Percentiles rank a stretch among this genome's conserved stretches.
phyloP scores from a whole-genome alignment of 345 rosid genomes.

The Xanthoceras sorbifolium region DNA sequence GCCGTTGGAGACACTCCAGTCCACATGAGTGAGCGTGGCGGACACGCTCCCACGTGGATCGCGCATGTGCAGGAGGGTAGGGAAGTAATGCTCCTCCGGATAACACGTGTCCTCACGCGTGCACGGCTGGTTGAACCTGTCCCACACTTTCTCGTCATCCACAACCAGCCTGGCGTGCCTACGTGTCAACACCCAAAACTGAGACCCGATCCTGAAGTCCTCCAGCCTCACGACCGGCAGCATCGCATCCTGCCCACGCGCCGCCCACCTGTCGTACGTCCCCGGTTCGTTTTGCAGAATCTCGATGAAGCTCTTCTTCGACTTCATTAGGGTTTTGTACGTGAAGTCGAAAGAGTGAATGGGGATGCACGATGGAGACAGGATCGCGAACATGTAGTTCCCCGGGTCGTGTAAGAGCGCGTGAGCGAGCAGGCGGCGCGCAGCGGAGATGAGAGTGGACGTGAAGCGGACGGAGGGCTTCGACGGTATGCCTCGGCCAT shows the following conservation, averaged over 20 bases:
- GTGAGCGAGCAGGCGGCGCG: constrained; percentile 66
- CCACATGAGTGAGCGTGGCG: constrained; percentile 79
- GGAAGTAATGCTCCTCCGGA: constrained; percentile 75
- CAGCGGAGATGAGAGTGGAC: constrained; percentile 69
- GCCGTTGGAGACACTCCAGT: constrained; percentile 49
- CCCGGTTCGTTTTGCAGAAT: constrained; percentile 56
- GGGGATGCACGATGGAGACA: constrained; percentile 77
- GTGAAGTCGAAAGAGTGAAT: constrained; percentile 64
- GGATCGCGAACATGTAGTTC: constrained; percentile 66
- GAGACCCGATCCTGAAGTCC: constrained; percentile 81
- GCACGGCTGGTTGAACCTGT: constrained; percentile 64
- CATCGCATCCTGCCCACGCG: constrained; percentile 75
- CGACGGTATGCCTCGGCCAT: constrained; percentile 55
- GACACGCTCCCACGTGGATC: constrained; percentile 61
- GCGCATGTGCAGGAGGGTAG: constrained; percentile 64
- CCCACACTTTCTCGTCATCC: constrained; percentile 57
- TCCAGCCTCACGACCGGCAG: constrained; percentile 66
- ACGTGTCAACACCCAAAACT: constrained; percentile 79
- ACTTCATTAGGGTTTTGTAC: constrained; percentile 36
- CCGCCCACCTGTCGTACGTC: constrained; percentile 68
- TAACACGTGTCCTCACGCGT: constrained; percentile 53
- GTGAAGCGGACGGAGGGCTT: constrained; percentile 49
- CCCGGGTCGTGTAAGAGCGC: constrained; percentile 63
- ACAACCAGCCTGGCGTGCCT: constrained; percentile 68
- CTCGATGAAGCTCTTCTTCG: constrained; percentile 71